Percentiles rank a stretch among this genome's conserved stretches.
These are phyloP conservation scores for Globisporangium megalacanthum DNA, from an alignment of 352 stramenopile species.

Conservation along the genomic window DNA sequence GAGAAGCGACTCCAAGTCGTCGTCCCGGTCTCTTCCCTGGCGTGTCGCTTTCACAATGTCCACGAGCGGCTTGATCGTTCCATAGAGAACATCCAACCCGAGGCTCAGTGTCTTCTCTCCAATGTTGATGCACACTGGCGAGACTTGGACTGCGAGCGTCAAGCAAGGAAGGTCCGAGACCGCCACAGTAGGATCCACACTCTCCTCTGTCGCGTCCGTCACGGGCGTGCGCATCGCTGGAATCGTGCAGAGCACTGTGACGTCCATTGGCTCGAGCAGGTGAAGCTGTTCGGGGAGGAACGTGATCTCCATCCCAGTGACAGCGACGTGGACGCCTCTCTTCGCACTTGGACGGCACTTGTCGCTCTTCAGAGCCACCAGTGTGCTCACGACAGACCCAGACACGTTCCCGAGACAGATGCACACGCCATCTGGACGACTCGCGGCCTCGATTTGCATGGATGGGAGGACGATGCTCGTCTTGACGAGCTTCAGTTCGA, in stretches of 20 bases:
- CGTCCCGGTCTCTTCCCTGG: slow-evolving; percentile 9
- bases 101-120: slow-evolving; percentile 13
- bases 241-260: slow-evolving; percentile 3
- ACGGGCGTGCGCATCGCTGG: not conserved
- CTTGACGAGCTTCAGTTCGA: slow-evolving; percentile 28
- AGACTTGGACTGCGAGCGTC: slow-evolving; percentile 6
- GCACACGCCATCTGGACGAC: slow-evolving; percentile 4
- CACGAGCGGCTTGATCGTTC: slow-evolving; percentile 16
- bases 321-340: slow-evolving; percentile 4
- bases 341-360: not conserved
- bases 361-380: not conserved
- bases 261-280: slow-evolving; percentile 11
- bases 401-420: slow-evolving; percentile 12
- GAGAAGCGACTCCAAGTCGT: slow-evolving; percentile 6
- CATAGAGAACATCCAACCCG: slow-evolving; percentile 15
- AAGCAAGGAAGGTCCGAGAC: not conserved
- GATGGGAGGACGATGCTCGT: slow-evolving; percentile 12
- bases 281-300: slow-evolving; percentile 15
- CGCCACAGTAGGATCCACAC: not conserved
- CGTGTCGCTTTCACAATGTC: slow-evolving; percentile 7
- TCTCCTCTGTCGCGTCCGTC: no score
- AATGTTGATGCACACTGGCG: slow-evolving; percentile 16
- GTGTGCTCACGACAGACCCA: slow-evolving; percentile 7
- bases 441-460: not conserved
- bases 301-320: slow-evolving; percentile 13